phyloP scores from a whole-genome alignment of 2,329 filamentous ascomycete species.

The Gnomoniopsis sp. region DNA sequence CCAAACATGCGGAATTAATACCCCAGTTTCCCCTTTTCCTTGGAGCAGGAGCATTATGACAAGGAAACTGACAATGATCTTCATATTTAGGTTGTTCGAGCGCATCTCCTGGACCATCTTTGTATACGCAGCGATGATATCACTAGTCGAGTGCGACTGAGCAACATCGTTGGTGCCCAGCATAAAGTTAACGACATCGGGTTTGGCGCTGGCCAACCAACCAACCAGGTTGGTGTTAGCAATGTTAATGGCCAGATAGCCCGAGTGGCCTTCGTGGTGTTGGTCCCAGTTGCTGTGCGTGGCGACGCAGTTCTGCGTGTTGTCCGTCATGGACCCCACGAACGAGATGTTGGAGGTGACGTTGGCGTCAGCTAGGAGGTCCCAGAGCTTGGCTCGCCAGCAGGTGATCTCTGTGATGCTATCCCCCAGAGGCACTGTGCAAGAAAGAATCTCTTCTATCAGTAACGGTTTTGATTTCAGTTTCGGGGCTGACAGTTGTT shows the following conservation, averaged over 20 bases:
- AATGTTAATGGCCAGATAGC: conserved; percentile 40
- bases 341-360: conserved; percentile 35
- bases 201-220: conserved; percentile 34
- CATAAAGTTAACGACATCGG: conserved; percentile 44
- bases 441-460: too few species aligned
- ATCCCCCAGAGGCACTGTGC: conserved; percentile 38
- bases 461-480: too few species aligned
- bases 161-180: conserved; percentile 43
- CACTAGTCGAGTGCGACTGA: conserved; percentile 26
- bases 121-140: conserved; percentile 37
- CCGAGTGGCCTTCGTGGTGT: conserved; percentile 42
- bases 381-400: conserved; percentile 41
- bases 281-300: conserved; percentile 32
- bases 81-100: conserved; percentile 32
- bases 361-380: conserved; percentile 32
- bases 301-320: conserved; percentile 33
- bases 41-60: background rate
- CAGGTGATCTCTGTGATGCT: conserved; percentile 44
- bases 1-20: background rate
- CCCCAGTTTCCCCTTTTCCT: background rate
- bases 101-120: conserved; percentile 36
- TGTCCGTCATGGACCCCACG: conserved; percentile 38
- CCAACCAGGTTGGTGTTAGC: conserved; percentile 36
- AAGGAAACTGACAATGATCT: conserved; percentile 34
- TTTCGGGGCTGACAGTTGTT: too few species aligned